These are phyloP conservation scores for Allium cepa DNA, from an alignment of 106 monocot species.

Conservation along the genomic window DNA sequence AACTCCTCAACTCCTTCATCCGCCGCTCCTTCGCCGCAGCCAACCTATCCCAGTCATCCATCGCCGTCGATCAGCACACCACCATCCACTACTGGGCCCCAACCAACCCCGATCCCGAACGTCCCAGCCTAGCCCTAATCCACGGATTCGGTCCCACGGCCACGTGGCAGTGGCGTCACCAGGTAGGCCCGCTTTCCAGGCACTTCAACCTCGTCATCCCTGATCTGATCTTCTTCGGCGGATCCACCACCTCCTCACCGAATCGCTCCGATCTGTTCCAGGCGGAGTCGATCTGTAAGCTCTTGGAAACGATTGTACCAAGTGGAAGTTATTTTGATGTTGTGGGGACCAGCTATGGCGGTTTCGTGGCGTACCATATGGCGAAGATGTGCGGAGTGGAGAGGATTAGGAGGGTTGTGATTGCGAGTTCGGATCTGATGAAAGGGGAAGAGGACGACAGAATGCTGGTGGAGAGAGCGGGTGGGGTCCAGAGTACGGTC, in stretches of 20 bases:
- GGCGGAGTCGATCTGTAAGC: background rate
- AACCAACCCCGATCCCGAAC: background rate
- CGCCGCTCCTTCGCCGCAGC: constrained; percentile 20
- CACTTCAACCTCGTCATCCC: constrained; percentile 20
- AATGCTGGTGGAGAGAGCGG: constrained; percentile 14
- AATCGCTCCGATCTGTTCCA: constrained; percentile 17
- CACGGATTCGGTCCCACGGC: constrained; percentile 18
- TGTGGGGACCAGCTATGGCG: constrained; percentile 67
- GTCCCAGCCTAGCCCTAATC: constrained; percentile 6
- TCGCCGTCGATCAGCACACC: constrained; percentile 14
- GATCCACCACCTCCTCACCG: constrained; percentile 9
- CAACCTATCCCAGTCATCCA: constrained; percentile 7
- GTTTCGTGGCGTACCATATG: constrained; percentile 67
- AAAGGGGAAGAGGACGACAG: constrained; percentile 36
- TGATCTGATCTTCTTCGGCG: constrained; percentile 18
- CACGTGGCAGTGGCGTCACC: constrained; percentile 18
- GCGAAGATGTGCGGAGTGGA: constrained; percentile 19
- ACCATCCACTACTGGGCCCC: constrained; percentile 13
- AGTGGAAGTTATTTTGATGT: constrained; percentile 6
- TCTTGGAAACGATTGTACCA: background rate
- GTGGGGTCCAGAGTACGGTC: constrained; percentile 11
- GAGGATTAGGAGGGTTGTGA: constrained; percentile 30
- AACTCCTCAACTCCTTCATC: constrained; percentile 3
- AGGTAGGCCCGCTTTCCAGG: constrained; percentile 13
- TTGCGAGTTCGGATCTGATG: constrained; percentile 52